Conservation (phyloP, 805 yeast species). For the Tetrapisispora pingtungensis region DNA sequence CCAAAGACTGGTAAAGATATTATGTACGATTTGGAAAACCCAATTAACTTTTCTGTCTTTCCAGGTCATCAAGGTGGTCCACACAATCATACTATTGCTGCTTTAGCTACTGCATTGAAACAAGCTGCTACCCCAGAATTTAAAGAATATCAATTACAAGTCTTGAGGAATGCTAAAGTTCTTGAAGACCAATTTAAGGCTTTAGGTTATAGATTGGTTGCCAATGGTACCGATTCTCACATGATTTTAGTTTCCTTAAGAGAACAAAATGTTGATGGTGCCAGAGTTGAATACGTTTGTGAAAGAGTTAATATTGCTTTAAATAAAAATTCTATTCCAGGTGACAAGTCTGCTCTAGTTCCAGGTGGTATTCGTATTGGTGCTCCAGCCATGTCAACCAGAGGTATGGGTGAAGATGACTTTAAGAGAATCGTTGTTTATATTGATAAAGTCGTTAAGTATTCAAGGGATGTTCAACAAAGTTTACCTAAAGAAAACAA, state of each 20-base stretch:
- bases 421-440: conserved; percentile 70
- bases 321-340: conserved; percentile 96
- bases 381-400: conserved; percentile 97
- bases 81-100: conserved; percentile 97
- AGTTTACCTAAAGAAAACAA: conserved; percentile 85
- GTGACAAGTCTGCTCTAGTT: conserved; percentile 91
- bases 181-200: conserved; percentile 66
- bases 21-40: conserved; percentile 82
- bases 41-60: conserved; percentile 96
- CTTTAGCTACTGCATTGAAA: conserved; percentile 93
- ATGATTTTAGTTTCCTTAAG: conserved; percentile 85
- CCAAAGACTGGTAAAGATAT: conserved; percentile 89
- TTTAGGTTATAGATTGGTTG: conserved; percentile 72
- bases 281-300: conserved; percentile 90
- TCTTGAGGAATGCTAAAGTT: conserved; percentile 76
- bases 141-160: conserved; percentile 81
- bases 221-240: conserved; percentile 95
- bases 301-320: conserved; percentile 92
- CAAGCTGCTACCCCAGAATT: conserved; percentile 89
- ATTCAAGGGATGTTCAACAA: conserved; percentile 67
- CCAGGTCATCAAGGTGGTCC: conserved; percentile 99
- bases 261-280: conserved; percentile 89
- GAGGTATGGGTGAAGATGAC: conserved; percentile 87
- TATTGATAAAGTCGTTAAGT: conserved; percentile 69
- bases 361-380: conserved; percentile 98